These are phyloP conservation scores for Aspergillus quadrilineatus DNA, from an alignment of 2,329 filamentous ascomycete genomes.

Conservation along the genomic window DNA sequence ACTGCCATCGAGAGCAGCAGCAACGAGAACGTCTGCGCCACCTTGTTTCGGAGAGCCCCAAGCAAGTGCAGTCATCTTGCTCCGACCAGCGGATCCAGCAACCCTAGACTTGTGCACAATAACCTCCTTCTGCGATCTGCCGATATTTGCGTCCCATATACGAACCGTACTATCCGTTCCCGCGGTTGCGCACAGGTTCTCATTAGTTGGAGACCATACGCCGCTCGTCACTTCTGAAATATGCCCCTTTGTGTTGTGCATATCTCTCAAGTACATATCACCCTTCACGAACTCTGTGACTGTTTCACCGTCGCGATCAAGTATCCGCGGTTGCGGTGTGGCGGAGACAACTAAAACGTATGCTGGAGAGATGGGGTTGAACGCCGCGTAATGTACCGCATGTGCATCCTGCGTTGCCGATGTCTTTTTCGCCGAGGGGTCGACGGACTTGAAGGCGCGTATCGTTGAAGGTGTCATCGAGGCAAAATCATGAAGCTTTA, in stretches of 20 bases:
- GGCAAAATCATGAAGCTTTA: conserved; percentile 93
- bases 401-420: conserved; percentile 76
- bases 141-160: conserved; percentile 95
- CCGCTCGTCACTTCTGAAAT: conserved; percentile 87
- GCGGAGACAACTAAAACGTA: conserved; percentile 85
- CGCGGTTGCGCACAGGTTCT: conserved; percentile 81
- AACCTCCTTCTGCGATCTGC: conserved; percentile 84
- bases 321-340: conserved; percentile 83
- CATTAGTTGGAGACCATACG: conserved; percentile 85
- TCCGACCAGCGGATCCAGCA: conserved; percentile 83
- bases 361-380: conserved; percentile 77
- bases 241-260: conserved; percentile 97
- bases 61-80: conserved; percentile 87
- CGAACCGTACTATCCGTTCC: conserved; percentile 92
- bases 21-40: conserved; percentile 74
- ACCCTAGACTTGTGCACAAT: conserved; percentile 93
- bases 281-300: conserved; percentile 91
- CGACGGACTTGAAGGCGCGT: conserved; percentile 87
- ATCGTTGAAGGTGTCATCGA: conserved; percentile 94
- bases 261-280: conserved; percentile 96
- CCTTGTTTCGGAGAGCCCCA: conserved; percentile 79
- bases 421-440: conserved; percentile 76
- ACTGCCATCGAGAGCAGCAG: conserved; percentile 83
- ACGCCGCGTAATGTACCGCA: conserved; percentile 80
- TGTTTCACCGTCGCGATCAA: conserved; percentile 84